Evolutionary conservation across 2,329 filamentous ascomycete species (phyloP).

Genomic region (Arthrobotrys megalospora): DNA sequence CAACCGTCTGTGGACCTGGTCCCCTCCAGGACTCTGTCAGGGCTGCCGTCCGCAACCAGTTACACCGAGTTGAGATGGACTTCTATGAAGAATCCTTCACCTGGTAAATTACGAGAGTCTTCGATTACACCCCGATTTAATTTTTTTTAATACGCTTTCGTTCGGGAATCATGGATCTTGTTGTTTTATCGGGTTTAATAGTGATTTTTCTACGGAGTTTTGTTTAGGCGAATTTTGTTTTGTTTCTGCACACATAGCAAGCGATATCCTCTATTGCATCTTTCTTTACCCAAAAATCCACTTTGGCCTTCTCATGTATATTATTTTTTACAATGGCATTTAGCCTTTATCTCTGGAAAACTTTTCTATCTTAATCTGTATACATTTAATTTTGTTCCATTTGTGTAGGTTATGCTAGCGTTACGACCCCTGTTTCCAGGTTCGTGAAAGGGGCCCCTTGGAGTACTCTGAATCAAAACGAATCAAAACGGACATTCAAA

Average conservation of each 20-base stretch:
- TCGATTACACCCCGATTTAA: constrained; percentile 30
- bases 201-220: constrained; percentile 46
- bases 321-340: constrained; percentile 46
- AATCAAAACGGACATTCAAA: constrained; percentile 14
- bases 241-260: constrained; percentile 35
- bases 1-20: constrained; percentile 85
- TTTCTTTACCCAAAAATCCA: constrained; percentile 26
- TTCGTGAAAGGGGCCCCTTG: constrained; percentile 17
- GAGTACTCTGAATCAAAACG: constrained; percentile 40
- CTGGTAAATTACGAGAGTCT: constrained; percentile 69
- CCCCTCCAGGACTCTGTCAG: constrained; percentile 82
- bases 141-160: constrained; percentile 31
- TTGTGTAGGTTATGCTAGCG: constrained; percentile 31
- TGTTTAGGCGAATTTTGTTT: constrained; percentile 39
- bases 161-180: constrained; percentile 45
- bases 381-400: constrained; percentile 21
- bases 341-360: constrained; percentile 31
- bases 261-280: constrained; percentile 32
- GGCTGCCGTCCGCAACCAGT: constrained; percentile 76
- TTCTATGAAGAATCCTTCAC: constrained; percentile 85
- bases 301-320: constrained; percentile 44
- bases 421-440: constrained; percentile 35
- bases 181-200: constrained; percentile 43
- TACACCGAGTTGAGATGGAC: constrained; percentile 78
- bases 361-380: constrained; percentile 29